phyloP scores from a whole-genome alignment of 495 filamentous ascomycete species.

The Neurospora terricola region DNA sequence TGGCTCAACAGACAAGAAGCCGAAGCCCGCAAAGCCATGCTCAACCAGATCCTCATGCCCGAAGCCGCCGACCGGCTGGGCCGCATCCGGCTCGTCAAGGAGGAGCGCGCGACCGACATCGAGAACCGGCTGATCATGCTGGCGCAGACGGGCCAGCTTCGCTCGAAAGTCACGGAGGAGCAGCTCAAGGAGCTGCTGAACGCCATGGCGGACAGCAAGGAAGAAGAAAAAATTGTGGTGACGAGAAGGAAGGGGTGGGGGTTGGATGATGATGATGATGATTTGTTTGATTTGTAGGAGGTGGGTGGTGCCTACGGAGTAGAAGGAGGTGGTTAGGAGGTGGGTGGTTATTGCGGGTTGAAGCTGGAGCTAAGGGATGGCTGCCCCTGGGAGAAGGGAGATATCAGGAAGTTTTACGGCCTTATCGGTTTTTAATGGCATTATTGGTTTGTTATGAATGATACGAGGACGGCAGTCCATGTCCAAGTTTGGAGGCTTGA shows the following conservation, averaged over 20 bases:
- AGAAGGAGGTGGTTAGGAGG: background rate
- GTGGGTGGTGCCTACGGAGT: too few relatives aligned
- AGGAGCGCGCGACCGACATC: constrained; percentile 76
- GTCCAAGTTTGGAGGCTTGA: background rate
- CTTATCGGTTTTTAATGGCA: background rate
- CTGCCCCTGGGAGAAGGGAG: too few relatives aligned
- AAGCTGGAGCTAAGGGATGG: too few relatives aligned
- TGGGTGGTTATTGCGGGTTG: background rate
- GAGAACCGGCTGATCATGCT: constrained; percentile 91
- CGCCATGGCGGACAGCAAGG: constrained; percentile 63
- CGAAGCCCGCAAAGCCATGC: constrained; percentile 64
- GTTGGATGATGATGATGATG: constrained; percentile 82
- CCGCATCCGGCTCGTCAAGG: constrained; percentile 92
- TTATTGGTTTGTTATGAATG: background rate
- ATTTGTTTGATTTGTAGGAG: constrained; percentile 52
- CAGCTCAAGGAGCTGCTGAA: constrained; percentile 86
- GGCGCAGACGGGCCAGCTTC: constrained; percentile 76
- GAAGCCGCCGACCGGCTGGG: constrained; percentile 88
- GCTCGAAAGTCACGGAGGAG: constrained; percentile 79
- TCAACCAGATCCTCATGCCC: constrained; percentile 87
- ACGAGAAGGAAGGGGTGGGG: constrained; percentile 72
- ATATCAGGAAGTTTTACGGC: background rate
- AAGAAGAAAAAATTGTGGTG: constrained; percentile 75
- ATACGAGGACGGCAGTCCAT: background rate
- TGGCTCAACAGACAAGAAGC: constrained; percentile 26